phyloP scores from a whole-genome alignment of 2,329 filamentous ascomycete genomes.

The Metarhizium guizhouense region DNA sequence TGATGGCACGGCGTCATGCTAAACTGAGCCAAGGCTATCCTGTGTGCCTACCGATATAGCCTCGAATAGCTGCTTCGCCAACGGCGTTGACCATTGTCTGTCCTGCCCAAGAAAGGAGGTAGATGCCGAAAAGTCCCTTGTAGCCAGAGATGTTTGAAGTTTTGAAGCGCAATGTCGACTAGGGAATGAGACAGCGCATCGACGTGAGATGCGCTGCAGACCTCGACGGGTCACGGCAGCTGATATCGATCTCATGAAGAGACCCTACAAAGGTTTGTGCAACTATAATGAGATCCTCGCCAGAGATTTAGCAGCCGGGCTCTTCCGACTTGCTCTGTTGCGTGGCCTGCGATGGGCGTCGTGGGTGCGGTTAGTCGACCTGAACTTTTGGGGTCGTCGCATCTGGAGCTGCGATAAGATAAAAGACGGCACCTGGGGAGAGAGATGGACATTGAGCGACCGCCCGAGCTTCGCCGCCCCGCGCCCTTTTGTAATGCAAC shows the following conservation, averaged over 20 bases:
- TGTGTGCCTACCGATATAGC: constrained; percentile 63
- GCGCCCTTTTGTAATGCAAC: neutral
- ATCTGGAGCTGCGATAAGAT: too few species aligned
- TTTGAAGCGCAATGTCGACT: neutral
- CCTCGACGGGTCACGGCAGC: neutral
- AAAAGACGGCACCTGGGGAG: too few species aligned
- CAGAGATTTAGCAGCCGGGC: too few species aligned
- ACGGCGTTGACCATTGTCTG: constrained; percentile 80
- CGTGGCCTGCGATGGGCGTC: too few species aligned
- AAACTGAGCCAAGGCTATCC: neutral
- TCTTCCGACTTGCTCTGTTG: neutral
- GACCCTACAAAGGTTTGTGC: neutral
- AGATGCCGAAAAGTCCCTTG: constrained; percentile 1
- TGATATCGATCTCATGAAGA: neutral
- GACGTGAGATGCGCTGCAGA: constrained; percentile 2
- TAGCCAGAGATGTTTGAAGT: neutral
- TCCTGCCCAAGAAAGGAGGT: constrained; percentile 17
- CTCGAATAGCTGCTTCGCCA: constrained; percentile 78
- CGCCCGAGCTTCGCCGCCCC: neutral
- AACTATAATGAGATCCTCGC: too few species aligned
- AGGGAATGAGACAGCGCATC: neutral
- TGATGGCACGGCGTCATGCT: neutral
- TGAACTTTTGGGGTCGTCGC: too few species aligned
- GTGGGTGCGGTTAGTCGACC: too few species aligned
- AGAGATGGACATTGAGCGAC: too few species aligned